Base-by-base conservation (phyloP, 805 yeast genomes). In the Yamadazyma olivae region DNA sequence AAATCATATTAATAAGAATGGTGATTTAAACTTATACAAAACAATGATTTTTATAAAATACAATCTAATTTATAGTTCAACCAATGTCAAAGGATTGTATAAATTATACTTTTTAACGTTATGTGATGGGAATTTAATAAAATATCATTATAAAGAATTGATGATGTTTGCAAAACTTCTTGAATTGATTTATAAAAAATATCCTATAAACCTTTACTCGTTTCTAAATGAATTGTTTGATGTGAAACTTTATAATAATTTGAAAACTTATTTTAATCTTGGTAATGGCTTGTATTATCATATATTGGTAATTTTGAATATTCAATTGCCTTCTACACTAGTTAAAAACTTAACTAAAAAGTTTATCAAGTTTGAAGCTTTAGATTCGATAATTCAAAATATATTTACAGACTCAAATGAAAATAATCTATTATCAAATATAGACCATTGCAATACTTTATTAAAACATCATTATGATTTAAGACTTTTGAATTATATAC, bases 121-220 rank as follows among this genome's bases (percentile, higher is more conserved):
- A 16, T 48, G 56, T 14, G 71, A 65, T 43, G 61, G 49, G 36
- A 57, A 57, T 41, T 40, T 53, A 22, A 54, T 53, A 35, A 44
- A 48, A 32, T n/a, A 35, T 19, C 52, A 33, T 17, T 34, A 33
- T 31, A 13, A 16, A 4, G 27, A 30, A 4, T 12, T 41, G 5
- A n/a, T 20, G 4, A 36, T 34, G 17, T 41, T 41, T 25, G 22
- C 36, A 15, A 19, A 13, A 12, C 14, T 37, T n/a, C 27, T 37
- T 17, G 19, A 15, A 4, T 8, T 6, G 12, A 3, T 36, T 3
- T 26, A 33, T 13, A 12, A 32, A 19, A 12, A 24, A 17, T 24
- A 35, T 13, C 42, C 42, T 10, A 15, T 38, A 4, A 26, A 25
- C 22, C 3, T 38, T 10, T 21, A 4, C 18, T 17, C 10, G 18